Evolutionary conservation across 805 yeast genomes (phyloP).

Genomic region (Debaryomyces tyrocola): DNA sequence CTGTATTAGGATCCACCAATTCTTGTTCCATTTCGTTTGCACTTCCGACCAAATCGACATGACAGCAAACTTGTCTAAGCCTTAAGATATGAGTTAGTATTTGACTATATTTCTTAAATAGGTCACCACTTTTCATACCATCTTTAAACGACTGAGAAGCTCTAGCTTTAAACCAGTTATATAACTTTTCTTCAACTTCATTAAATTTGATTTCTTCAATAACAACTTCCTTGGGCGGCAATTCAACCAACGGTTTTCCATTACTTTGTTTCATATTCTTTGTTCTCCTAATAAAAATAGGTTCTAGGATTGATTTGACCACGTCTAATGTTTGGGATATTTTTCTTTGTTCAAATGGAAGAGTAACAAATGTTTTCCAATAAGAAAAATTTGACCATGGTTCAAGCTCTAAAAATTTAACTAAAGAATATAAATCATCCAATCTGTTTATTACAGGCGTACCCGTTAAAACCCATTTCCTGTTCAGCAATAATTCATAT

Average conservation of each 20-base stretch:
- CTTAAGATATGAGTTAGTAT: conserved; percentile 82
- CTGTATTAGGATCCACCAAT: conserved; percentile 21
- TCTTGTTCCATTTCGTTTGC: conserved; percentile 52
- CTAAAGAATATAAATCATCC: conserved; percentile 80
- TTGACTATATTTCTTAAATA: conserved; percentile 71
- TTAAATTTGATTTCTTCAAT: conserved; percentile 69
- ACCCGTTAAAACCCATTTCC: conserved; percentile 88
- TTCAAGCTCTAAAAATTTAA: conserved; percentile 72
- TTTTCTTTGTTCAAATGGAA: conserved; percentile 76
- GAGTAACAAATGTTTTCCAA: conserved; percentile 84
- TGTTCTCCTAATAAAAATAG: conserved; percentile 79
- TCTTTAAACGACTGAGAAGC: conserved; percentile 65
- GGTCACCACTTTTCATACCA: conserved; percentile 62
- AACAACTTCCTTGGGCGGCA: conserved; percentile 74
- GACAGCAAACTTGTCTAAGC: conserved; percentile 87
- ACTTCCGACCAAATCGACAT: conserved; percentile 61
- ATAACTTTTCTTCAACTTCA: conserved; percentile 62
- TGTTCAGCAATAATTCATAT: conserved; percentile 57
- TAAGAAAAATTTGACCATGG: conserved; percentile 87
- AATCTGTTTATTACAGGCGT: conserved; percentile 88
- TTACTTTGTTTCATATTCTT: conserved; percentile 75
- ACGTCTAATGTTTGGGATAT: conserved; percentile 74
- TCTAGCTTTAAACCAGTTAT: conserved; percentile 63
- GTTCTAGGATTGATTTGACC: conserved; percentile 82
- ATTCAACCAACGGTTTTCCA: conserved; percentile 70